Evolutionary conservation across 352 stramenopile species (phyloP), one percentile per base, ranked within the genome.

Genomic region (Phytophthora crassamura): DNA sequence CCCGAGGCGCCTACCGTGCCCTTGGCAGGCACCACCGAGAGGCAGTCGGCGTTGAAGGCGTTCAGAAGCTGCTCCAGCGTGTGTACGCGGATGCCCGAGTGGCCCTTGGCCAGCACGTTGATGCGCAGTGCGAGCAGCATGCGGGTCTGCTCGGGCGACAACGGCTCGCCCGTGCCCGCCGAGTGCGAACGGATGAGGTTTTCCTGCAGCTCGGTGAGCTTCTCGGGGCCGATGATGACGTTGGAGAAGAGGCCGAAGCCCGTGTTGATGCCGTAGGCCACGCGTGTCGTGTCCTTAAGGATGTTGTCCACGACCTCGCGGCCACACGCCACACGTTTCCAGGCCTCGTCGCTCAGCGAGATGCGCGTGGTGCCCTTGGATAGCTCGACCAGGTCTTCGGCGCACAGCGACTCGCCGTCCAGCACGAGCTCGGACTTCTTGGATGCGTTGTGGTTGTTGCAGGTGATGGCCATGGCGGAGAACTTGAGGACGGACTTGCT

Each of bases 201-300:
- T 51, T 93, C 84, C 53, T 97, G 88, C 51, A 97, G 63, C 72
- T 95, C 82, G 9, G 79, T 82, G 53, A 97, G 83, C 68, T 96
- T 92, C 51, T 94, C 81, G 36, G 83, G 75, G 33, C 75, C 77
- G 57, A 97, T 93, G 70, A 96, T 86, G 47, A 97, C 88, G 62
- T 97, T 94, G 38, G 82, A 95, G 75, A 97, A 97, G 54, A 95
- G 78, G 1, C 90, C 90, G 60, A 97, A 97, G 67, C 90, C 90
- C 64, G 90, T 97, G 79, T 97, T 97, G 82, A 97, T 97, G 53
- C 90, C 90, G 80, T 97, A 97, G 15, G 84, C 88, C 28, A 96
- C 88, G 36, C 83, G 80, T 42, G 79, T 80, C 25, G 73, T 82
- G 66, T 91, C 86, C 63, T 2, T 80, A 41, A 97, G 76, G 74